Evolutionary conservation across 495 filamentous ascomycete genomes (phyloP).

Genomic region (Tuber borchii): DNA sequence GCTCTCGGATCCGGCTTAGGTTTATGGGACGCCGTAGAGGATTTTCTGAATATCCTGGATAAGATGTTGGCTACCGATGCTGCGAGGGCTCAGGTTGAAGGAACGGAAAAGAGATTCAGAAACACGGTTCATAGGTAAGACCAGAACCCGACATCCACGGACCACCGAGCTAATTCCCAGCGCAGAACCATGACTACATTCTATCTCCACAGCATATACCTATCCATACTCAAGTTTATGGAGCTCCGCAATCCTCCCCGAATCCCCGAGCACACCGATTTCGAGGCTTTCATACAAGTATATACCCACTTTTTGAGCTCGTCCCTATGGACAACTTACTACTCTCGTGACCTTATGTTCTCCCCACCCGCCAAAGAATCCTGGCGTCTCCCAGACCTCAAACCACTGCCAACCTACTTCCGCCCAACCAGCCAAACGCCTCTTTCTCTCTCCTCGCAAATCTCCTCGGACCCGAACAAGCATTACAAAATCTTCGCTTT

Average conservation of each 20-base stretch:
- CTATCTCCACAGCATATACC: conserved; percentile 28
- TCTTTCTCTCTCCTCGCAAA: neutral
- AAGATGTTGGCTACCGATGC: conserved; percentile 23
- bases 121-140: conserved; percentile 33
- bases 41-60: conserved; percentile 21
- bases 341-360: conserved; percentile 23
- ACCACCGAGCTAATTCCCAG: neutral
- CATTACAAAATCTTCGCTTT: conserved; percentile 19
- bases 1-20: conserved; percentile 15
- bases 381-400: conserved; percentile 29
- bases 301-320: conserved; percentile 25
- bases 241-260: conserved; percentile 7
- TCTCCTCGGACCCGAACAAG: neutral
- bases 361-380: conserved; percentile 22
- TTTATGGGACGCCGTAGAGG: conserved; percentile 23
- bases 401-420: conserved; percentile 22
- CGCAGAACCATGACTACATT: conserved; percentile 32
- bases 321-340: conserved; percentile 25
- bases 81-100: conserved; percentile 21
- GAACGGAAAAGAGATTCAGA: conserved; percentile 23
- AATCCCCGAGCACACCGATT: conserved; percentile 9
- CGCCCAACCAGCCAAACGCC: neutral
- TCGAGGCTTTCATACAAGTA: conserved; percentile 14
- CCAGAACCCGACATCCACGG: neutral
- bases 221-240: conserved; percentile 22